A percentile compares a stretch with the other conserved stretches of the same genome.
phyloP scores from a whole-genome alignment of 179 eudicot genomes.

The Beta corolliflora region DNA sequence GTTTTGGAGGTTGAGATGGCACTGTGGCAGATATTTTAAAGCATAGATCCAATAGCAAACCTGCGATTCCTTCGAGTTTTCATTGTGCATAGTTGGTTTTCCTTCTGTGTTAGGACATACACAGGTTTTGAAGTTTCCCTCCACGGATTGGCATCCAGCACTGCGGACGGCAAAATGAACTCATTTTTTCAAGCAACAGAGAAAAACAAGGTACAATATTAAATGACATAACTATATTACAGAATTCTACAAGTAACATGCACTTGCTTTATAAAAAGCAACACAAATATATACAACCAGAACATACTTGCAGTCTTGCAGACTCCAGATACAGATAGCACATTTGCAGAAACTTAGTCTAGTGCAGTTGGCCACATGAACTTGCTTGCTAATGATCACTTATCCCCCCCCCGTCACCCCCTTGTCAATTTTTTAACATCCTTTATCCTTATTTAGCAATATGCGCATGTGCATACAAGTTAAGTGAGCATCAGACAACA shows the following conservation, averaged over 20 bases:
- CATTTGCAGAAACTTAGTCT: neutral
- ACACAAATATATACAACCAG: neutral
- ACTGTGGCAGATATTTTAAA: neutral
- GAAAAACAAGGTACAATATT: neutral
- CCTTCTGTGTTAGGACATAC: conserved; percentile 84
- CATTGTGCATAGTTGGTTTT: conserved; percentile 95
- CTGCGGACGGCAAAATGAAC: conserved; percentile 38
- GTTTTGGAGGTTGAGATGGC: neutral
- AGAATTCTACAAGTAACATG: neutral
- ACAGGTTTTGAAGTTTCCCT: conserved; percentile 79
- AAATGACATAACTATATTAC: neutral
- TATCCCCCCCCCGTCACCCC: neutral
- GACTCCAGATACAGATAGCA: neutral
- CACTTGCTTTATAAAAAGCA: conserved; percentile 10
- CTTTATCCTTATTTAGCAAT: neutral
- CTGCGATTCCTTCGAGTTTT: conserved; percentile 88
- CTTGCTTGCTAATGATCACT: neutral
- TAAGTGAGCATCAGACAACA: neutral
- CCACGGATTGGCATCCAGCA: conserved; percentile 92
- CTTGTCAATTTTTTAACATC: neutral
- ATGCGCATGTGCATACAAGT: neutral
- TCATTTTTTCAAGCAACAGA: neutral
- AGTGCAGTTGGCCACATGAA: neutral
- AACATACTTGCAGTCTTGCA: conserved; percentile 3
- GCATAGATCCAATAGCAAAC: conserved; percentile 30